phyloP scores from a whole-genome alignment of 1,284 basidiomycete species.

The Microbotryum scabiosae region DNA sequence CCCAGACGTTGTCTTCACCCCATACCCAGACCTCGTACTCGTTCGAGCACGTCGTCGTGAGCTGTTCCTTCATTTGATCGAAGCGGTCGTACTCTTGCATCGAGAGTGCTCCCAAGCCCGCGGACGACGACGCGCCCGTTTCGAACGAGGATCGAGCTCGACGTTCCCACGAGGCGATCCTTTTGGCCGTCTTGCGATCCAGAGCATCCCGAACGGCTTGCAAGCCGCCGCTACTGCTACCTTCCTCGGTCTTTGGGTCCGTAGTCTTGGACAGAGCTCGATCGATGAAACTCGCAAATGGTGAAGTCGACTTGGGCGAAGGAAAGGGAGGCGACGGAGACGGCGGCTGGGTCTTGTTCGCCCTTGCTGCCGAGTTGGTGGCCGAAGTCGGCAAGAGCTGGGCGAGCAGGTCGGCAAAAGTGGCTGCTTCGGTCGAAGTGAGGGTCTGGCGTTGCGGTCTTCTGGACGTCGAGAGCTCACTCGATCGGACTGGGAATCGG shows the following conservation, averaged over 20 bases:
- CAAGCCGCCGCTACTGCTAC: background rate
- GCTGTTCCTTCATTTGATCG: background rate
- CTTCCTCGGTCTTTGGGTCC: background rate
- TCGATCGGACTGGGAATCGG: background rate
- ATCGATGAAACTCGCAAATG: background rate
- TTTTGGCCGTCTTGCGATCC: background rate
- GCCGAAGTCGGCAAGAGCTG: constrained; percentile 16
- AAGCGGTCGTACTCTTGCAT: background rate
- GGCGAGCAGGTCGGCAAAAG: constrained; percentile 24
- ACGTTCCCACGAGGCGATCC: background rate
- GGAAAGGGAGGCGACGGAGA: too few relatives aligned
- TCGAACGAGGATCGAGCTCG: background rate
- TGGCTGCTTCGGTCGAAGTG: constrained; percentile 13
- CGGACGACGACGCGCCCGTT: background rate
- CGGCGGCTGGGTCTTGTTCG: too few relatives aligned
- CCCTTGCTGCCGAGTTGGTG: too few relatives aligned
- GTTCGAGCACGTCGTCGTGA: background rate
- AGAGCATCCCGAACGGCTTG: constrained; percentile 1
- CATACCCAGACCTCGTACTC: too few relatives aligned
- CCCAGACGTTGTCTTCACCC: too few relatives aligned
- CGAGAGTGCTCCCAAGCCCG: constrained; percentile 5
- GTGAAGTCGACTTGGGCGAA: too few relatives aligned
- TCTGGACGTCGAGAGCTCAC: background rate
- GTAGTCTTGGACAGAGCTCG: background rate
- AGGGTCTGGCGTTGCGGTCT: constrained; percentile 18